Evolutionary conservation across 805 yeast genomes (phyloP).

Genomic region (Cyberlindnera japonica): DNA sequence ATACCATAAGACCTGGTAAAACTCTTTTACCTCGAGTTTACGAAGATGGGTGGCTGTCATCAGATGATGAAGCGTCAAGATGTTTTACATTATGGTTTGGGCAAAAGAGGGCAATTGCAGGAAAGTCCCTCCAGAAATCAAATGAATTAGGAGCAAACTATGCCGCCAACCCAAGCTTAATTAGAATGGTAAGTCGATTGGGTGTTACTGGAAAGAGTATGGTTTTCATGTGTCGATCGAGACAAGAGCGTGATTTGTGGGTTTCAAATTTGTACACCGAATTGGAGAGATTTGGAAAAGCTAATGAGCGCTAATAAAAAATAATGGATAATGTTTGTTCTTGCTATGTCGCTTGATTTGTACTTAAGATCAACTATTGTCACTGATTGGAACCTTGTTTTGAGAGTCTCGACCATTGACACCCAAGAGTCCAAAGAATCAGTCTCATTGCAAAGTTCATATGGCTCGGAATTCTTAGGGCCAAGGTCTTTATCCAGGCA

Average conservation of each 20-base stretch:
- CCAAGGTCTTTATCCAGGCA: no score
- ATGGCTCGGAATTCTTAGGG: no score
- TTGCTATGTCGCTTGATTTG: no score
- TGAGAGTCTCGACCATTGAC: no score
- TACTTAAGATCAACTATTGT: no score
- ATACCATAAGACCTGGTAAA: constrained; percentile 45
- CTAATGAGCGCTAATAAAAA: constrained; percentile 6
- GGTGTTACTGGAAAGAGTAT: constrained; percentile 67
- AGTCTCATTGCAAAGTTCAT: no score
- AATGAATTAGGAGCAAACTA: neutral
- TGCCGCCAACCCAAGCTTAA: constrained; percentile 39
- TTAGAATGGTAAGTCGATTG: constrained; percentile 46
- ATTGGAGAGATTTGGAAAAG: constrained; percentile 30
- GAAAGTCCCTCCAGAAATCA: constrained; percentile 5
- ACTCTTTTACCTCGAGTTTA: constrained; percentile 67
- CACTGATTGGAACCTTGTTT: no score
- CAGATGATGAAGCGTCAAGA: constrained; percentile 70
- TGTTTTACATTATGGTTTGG: constrained; percentile 88
- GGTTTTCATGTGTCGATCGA: constrained; percentile 76
- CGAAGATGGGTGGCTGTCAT: constrained; percentile 78
- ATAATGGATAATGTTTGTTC: neutral
- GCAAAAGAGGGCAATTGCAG: constrained; percentile 46
- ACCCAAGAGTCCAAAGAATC: no score
- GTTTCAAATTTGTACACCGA: constrained; percentile 41
- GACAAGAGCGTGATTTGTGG: constrained; percentile 85